These are phyloP conservation scores for Leishmania martiniquensis DNA, from an alignment of 208 protist genomes.

Conservation along the genomic window DNA sequence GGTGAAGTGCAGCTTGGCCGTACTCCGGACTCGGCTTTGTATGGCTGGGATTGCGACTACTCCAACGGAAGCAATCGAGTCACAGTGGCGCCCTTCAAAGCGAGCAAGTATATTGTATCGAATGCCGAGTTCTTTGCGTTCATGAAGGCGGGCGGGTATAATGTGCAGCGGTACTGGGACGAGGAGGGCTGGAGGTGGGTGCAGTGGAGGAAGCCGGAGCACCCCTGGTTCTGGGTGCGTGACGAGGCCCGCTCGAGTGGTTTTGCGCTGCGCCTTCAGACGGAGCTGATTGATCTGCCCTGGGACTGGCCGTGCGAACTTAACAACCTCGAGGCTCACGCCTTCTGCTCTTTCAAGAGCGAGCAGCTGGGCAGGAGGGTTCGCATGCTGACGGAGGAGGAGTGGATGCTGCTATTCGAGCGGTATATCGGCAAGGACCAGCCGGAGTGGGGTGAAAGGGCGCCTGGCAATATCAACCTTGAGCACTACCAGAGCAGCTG, in stretches of 20 bases:
- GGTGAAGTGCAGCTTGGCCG: slow-evolving; percentile 81
- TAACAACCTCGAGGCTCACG: slow-evolving; percentile 96
- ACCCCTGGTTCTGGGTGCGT: slow-evolving; percentile 95
- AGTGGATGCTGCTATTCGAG: slow-evolving; percentile 90
- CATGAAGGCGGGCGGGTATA: slow-evolving; percentile 93
- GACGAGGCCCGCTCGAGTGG: slow-evolving; percentile 71
- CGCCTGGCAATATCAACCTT: slow-evolving; percentile 90
- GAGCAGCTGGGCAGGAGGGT: slow-evolving; percentile 78
- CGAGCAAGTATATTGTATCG: slow-evolving; percentile 94
- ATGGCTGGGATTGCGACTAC: slow-evolving; percentile 98
- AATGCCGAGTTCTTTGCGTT: slow-evolving; percentile 96
- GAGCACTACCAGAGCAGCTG: slow-evolving; percentile 86
- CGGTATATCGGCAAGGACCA: slow-evolving; percentile 82
- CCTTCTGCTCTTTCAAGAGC: slow-evolving; percentile 94
- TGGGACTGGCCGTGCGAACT: slow-evolving; percentile 96
- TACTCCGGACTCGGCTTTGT: slow-evolving; percentile 68
- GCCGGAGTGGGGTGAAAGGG: slow-evolving; percentile 60
- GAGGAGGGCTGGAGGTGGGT: slow-evolving; percentile 97
- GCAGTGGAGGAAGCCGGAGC: slow-evolving; percentile 88
- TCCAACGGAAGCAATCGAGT: slow-evolving; percentile 69
- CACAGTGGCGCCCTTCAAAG: slow-evolving; percentile 93
- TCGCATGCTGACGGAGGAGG: slow-evolving; percentile 91
- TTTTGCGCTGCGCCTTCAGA: slow-evolving; percentile 91
- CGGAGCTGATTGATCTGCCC: slow-evolving; percentile 93
- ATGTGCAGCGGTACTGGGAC: slow-evolving; percentile 92